phyloP scores from a whole-genome alignment of 2,329 filamentous ascomycete genomes.

The Celoporthe dispersa region DNA sequence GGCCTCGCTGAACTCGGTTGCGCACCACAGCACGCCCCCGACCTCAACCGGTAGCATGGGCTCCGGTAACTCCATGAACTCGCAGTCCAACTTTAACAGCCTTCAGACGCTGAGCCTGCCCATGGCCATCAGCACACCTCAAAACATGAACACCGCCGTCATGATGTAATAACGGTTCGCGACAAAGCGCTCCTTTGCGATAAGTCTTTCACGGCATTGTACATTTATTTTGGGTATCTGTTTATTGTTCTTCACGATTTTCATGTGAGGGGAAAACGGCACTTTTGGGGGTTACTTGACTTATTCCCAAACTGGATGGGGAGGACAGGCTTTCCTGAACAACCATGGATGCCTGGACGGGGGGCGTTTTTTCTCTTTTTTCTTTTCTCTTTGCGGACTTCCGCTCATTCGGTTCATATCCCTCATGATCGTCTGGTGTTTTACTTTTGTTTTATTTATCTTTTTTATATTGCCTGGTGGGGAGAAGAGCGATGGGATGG shows the following conservation, averaged over 20 bases:
- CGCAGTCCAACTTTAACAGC: slow-evolving; percentile 54
- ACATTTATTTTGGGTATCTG: slow-evolving; percentile 27
- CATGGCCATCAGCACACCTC: slow-evolving; percentile 64
- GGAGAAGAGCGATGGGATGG: not conserved
- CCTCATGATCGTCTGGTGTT: slow-evolving; percentile 14
- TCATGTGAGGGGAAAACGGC: slow-evolving; percentile 18
- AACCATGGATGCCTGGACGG: slow-evolving; percentile 16
- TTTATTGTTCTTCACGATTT: slow-evolving; percentile 26
- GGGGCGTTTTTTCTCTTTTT: slow-evolving; percentile 22
- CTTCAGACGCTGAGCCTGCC: slow-evolving; percentile 67
- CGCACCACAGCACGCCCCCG: slow-evolving; percentile 37
- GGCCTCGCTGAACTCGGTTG: slow-evolving; percentile 53
- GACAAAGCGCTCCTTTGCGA: not conserved
- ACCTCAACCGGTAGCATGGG: slow-evolving; percentile 38
- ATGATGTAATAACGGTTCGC: slow-evolving; percentile 37
- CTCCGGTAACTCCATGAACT: slow-evolving; percentile 36
- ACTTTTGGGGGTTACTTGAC: not conserved
- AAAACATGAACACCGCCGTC: slow-evolving; percentile 44
- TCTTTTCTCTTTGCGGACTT: slow-evolving; percentile 13
- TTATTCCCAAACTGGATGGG: slow-evolving; percentile 25
- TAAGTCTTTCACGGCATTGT: slow-evolving; percentile 15
- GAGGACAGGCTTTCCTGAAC: slow-evolving; percentile 23
- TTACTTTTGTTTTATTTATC: slow-evolving; percentile 31
- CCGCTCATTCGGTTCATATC: slow-evolving; percentile 19
- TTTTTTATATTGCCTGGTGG: slow-evolving; percentile 17